Conservation (phyloP, 306 rosid species). For the Lupinus albus region DNA sequence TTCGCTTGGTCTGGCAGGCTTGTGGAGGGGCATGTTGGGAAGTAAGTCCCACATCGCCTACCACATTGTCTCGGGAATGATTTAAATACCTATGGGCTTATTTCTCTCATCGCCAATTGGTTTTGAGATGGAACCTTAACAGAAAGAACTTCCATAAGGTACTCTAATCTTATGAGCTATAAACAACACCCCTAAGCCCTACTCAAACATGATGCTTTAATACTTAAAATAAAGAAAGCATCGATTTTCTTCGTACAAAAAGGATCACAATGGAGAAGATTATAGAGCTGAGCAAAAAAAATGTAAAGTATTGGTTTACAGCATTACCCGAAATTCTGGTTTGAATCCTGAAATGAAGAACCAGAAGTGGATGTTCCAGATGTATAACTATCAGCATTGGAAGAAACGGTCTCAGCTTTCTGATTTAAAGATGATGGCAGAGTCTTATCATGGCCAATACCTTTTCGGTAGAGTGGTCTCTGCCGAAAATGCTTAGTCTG, state of each 20-base stretch:
- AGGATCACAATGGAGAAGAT: slow-evolving; percentile 4
- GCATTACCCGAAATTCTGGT: slow-evolving; percentile 52
- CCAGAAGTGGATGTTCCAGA: slow-evolving; percentile 51
- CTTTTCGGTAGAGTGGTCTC: slow-evolving; percentile 39
- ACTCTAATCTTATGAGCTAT: neutral
- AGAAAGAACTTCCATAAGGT: slow-evolving; percentile 13
- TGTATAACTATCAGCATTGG: slow-evolving; percentile 43
- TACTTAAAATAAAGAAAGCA: slow-evolving; percentile 18
- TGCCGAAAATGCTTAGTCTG: slow-evolving; percentile 51
- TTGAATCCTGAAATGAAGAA: slow-evolving; percentile 50
- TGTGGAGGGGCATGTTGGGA: too few species aligned
- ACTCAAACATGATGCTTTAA: slow-evolving; percentile 11
- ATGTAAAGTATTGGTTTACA: slow-evolving; percentile 23
- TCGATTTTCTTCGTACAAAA: slow-evolving; percentile 7
- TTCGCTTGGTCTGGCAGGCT: too few species aligned
- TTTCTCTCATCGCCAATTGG: too few species aligned
- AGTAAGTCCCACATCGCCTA: too few species aligned
- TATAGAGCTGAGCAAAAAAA: neutral
- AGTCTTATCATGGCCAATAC: slow-evolving; percentile 46
- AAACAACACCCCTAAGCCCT: neutral
- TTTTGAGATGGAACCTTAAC: too few species aligned
- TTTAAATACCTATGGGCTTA: too few species aligned
- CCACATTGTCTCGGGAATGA: too few species aligned
- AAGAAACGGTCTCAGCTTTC: slow-evolving; percentile 48
- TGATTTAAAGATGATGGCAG: slow-evolving; percentile 48